Percentiles rank a stretch among this genome's conserved stretches.
Evolutionary conservation across 805 yeast species (phyloP).

Genomic region (Saccharomyces cerevisiae): DNA sequence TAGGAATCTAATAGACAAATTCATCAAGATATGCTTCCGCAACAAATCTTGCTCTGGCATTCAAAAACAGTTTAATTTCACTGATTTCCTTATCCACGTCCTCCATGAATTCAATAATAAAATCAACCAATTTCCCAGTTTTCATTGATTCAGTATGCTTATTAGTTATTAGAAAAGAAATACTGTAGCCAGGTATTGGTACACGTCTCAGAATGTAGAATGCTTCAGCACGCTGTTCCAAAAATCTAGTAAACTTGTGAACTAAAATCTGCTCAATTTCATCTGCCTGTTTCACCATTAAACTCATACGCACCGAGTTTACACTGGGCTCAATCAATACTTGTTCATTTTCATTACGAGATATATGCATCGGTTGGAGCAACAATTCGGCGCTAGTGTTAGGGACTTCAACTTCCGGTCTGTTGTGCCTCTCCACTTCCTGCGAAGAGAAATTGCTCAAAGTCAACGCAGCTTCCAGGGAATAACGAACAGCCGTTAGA

Average conservation of each 20-base stretch:
- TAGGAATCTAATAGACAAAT: slow-evolving; percentile 46
- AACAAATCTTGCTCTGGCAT: slow-evolving; percentile 94
- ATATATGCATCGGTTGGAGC: slow-evolving; percentile 79
- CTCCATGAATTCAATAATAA: slow-evolving; percentile 96
- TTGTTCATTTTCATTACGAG: slow-evolving; percentile 88
- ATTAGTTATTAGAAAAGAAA: slow-evolving; percentile 87
- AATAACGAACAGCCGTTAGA: slow-evolving; percentile 83
- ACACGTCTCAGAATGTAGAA: slow-evolving; percentile 85
- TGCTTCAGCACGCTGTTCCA: slow-evolving; percentile 92
- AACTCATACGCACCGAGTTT: slow-evolving; percentile 83
- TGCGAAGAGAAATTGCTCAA: slow-evolving; percentile 92
- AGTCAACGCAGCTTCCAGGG: slow-evolving; percentile 88
- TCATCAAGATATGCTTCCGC: slow-evolving; percentile 94
- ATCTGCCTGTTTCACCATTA: slow-evolving; percentile 93
- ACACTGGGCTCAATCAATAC: slow-evolving; percentile 90
- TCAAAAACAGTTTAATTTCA: slow-evolving; percentile 93
- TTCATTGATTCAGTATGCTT: slow-evolving; percentile 93
- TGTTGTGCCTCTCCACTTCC: slow-evolving; percentile 91
- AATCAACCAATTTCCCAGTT: slow-evolving; percentile 90
- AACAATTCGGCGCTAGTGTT: slow-evolving; percentile 75
- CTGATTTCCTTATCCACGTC: slow-evolving; percentile 98
- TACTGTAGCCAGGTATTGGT: slow-evolving; percentile 86
- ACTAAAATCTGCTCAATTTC: slow-evolving; percentile 93
- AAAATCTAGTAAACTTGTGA: slow-evolving; percentile 86
- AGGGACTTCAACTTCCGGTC: slow-evolving; percentile 87